Conservation (phyloP, 768 basidiomycete genomes). For the Suillus clintonianus region DNA sequence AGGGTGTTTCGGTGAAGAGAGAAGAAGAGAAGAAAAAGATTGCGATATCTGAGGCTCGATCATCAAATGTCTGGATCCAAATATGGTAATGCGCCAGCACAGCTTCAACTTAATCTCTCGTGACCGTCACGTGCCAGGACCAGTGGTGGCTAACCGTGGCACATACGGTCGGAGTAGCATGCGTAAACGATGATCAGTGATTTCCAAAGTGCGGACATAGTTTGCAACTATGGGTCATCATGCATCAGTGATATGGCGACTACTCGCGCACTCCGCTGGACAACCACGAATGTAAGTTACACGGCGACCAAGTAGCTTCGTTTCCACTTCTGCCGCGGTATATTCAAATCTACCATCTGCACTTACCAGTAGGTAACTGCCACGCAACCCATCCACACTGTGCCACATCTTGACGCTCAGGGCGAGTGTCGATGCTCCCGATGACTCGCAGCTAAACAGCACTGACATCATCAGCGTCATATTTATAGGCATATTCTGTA, state of each 20-base stretch:
- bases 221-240: not conserved
- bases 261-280: not conserved
- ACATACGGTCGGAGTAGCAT: not conserved
- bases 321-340: not conserved
- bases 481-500: not conserved
- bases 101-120: not conserved
- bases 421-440: not conserved
- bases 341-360: not conserved
- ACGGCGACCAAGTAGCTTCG: not conserved
- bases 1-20: slow-evolving; percentile 49
- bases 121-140: too few relatives aligned
- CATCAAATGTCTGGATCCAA: not conserved
- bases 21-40: slow-evolving; percentile 39
- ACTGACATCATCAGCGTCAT: not conserved
- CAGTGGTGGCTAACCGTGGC: too few relatives aligned
- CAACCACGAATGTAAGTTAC: not conserved
- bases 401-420: not conserved
- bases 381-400: not conserved
- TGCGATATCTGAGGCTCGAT: not conserved
- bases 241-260: not conserved
- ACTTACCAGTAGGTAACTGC: not conserved
- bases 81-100: not conserved
- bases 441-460: not conserved
- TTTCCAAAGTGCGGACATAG: not conserved
- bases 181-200: too few relatives aligned